Percentiles rank a stretch among this genome's conserved stretches.
These are phyloP conservation scores for Neonectria magnoliae DNA, from an alignment of 2,329 filamentous ascomycete genomes.

Conservation along the genomic window DNA sequence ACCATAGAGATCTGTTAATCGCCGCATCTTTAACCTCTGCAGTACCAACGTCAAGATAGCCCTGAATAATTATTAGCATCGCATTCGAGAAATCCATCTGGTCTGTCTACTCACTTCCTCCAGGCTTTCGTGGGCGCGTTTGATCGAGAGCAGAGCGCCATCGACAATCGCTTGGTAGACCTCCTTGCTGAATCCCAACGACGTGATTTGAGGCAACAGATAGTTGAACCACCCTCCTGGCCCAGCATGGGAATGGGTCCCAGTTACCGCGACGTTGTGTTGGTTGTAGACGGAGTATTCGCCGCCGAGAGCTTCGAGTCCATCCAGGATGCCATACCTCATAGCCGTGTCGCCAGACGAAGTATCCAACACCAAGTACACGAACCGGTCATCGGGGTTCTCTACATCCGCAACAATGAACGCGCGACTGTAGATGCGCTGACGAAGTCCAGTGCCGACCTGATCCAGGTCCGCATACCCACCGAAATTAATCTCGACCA, in stretches of 20 bases:
- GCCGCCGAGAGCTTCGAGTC: conserved; percentile 72
- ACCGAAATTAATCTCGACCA: conserved; percentile 74
- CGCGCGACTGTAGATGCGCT: conserved; percentile 87
- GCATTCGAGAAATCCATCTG: neutral
- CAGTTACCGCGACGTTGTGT: conserved; percentile 87
- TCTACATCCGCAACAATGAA: conserved; percentile 83
- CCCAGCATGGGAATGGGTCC: conserved; percentile 92
- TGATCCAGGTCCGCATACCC: conserved; percentile 81
- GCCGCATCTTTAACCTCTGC: conserved; percentile 79
- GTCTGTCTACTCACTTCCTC: conserved; percentile 52
- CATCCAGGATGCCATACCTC: conserved; percentile 85
- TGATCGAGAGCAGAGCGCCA: conserved; percentile 83
- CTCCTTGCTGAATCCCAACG: conserved; percentile 84
- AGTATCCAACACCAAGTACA: conserved; percentile 89
- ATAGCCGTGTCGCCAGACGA: conserved; percentile 91
- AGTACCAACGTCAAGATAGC: conserved; percentile 75
- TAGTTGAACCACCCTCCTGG: conserved; percentile 96
- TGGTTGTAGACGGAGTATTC: conserved; percentile 80
- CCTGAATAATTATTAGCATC: conserved; percentile 49
- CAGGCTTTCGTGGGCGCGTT: conserved; percentile 72
- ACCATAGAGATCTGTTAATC: conserved; percentile 87
- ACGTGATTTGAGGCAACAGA: conserved; percentile 89
- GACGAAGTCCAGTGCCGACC: conserved; percentile 82
- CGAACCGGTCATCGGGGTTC: conserved; percentile 75
- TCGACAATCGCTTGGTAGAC: conserved; percentile 91